Percentiles rank a stretch among this genome's conserved stretches.
These are phyloP conservation scores for Bipolaris victoriae DNA, from an alignment of 2,329 filamentous ascomycete genomes.

Conservation along the genomic window DNA sequence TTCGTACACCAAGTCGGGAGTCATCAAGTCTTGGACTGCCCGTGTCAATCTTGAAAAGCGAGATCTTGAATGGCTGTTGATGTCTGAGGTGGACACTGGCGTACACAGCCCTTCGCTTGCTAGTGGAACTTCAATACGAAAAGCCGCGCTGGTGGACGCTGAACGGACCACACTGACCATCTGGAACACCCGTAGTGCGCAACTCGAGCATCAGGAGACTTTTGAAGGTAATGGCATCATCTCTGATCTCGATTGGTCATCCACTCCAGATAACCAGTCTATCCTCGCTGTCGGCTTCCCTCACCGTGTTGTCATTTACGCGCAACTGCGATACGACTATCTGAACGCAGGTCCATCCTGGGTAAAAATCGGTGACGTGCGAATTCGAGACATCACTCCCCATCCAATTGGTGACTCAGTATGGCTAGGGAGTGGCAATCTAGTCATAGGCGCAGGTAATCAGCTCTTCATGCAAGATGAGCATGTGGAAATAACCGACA, in stretches of 20 bases:
- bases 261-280: slow-evolving; percentile 85
- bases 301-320: slow-evolving; percentile 80
- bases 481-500: slow-evolving; percentile 68
- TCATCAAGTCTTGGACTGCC: slow-evolving; percentile 85
- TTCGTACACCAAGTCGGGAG: slow-evolving; percentile 77
- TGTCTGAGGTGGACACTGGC: slow-evolving; percentile 80
- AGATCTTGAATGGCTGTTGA: slow-evolving; percentile 79
- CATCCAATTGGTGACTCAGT: slow-evolving; percentile 92
- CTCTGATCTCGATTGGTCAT: slow-evolving; percentile 91
- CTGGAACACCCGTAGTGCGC: slow-evolving; percentile 84
- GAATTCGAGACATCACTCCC: slow-evolving; percentile 79
- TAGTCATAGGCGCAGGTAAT: slow-evolving; percentile 89
- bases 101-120: slow-evolving; percentile 75
- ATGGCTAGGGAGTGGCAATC: slow-evolving; percentile 83
- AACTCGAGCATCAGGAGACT: slow-evolving; percentile 79
- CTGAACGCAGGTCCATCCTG: slow-evolving; percentile 87
- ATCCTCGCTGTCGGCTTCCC: slow-evolving; percentile 92
- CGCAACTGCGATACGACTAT: slow-evolving; percentile 91
- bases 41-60: slow-evolving; percentile 67
- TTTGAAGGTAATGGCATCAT: slow-evolving; percentile 77
- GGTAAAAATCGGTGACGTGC: slow-evolving; percentile 83
- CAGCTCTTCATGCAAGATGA: slow-evolving; percentile 87
- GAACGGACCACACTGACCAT: slow-evolving; percentile 79
- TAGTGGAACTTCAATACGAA: slow-evolving; percentile 85
- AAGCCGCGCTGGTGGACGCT: slow-evolving; percentile 80